phyloP scores from a whole-genome alignment of 768 basidiomycete species.

The Auricularia sp. region DNA sequence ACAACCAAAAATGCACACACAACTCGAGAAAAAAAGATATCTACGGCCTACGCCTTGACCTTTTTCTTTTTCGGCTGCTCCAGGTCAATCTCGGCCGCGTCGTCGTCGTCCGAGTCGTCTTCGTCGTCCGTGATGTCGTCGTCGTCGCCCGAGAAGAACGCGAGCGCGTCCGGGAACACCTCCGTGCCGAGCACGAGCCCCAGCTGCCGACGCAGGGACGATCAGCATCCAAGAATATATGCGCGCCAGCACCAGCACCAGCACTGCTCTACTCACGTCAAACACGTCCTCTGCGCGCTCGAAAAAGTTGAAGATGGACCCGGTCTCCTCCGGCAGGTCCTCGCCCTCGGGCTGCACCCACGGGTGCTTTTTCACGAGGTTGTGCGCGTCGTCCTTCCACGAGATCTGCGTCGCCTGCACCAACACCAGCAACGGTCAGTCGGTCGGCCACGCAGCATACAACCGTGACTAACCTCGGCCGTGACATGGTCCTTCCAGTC shows the following conservation, averaged over 20 bases:
- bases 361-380: constrained; percentile 72
- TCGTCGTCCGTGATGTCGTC: constrained; percentile 60
- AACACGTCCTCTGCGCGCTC: constrained; percentile 53
- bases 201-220: constrained; percentile 32
- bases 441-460: constrained; percentile 10
- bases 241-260: neutral
- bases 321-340: constrained; percentile 52
- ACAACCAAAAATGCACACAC: neutral
- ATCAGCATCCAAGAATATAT: neutral
- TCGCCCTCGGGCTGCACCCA: constrained; percentile 38
- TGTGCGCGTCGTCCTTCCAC: constrained; percentile 72
- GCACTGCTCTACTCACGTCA: constrained; percentile 40
- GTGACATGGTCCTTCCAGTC: constrained; percentile 68
- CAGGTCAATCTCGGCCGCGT: constrained; percentile 74
- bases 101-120: constrained; percentile 34
- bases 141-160: constrained; percentile 70
- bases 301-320: constrained; percentile 86
- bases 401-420: constrained; percentile 55
- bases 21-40: neutral
- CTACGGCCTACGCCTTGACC: constrained; percentile 35
- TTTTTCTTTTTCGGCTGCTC: constrained; percentile 76
- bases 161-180: constrained; percentile 70
- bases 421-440: neutral
- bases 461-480: constrained; percentile 35
- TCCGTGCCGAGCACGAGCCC: constrained; percentile 65